A percentile compares a stretch with the other conserved stretches of the same genome.
phyloP scores from a whole-genome alignment of 129 eudicot species.

The Sambucus nigra region DNA sequence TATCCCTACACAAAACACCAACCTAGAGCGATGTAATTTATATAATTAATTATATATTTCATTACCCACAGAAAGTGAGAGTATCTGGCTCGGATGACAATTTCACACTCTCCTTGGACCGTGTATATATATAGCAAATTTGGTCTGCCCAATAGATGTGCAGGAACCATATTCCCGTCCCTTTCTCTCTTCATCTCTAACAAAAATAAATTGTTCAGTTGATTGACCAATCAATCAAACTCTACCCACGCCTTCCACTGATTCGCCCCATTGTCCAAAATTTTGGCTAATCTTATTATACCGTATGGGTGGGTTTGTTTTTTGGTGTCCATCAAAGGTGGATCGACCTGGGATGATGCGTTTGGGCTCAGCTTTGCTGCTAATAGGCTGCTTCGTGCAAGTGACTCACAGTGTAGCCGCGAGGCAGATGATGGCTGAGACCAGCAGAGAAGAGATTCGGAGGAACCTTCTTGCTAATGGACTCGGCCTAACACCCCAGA shows the following conservation, averaged over 20 bases:
- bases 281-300: neutral
- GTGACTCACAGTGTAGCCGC: neutral
- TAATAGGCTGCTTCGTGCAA: neutral
- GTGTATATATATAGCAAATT: no score
- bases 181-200: no score
- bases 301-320: no score
- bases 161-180: neutral
- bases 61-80: neutral
- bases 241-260: no score
- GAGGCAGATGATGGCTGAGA: neutral
- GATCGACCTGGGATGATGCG: no score
- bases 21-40: neutral
- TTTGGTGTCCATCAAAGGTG: no score
- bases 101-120: no score
- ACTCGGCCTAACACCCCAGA: slow-evolving; percentile 56
- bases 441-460: slow-evolving; percentile 4
- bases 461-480: slow-evolving; percentile 43
- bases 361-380: neutral
- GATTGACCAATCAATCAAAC: no score
- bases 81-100: no score
- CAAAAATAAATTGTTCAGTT: neutral
- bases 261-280: neutral
- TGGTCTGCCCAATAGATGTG: neutral
- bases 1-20: no score
- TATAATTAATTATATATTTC: no score